phyloP scores from a whole-genome alignment of 495 filamentous ascomycete species.

The Annulohypoxylon bovei region DNA sequence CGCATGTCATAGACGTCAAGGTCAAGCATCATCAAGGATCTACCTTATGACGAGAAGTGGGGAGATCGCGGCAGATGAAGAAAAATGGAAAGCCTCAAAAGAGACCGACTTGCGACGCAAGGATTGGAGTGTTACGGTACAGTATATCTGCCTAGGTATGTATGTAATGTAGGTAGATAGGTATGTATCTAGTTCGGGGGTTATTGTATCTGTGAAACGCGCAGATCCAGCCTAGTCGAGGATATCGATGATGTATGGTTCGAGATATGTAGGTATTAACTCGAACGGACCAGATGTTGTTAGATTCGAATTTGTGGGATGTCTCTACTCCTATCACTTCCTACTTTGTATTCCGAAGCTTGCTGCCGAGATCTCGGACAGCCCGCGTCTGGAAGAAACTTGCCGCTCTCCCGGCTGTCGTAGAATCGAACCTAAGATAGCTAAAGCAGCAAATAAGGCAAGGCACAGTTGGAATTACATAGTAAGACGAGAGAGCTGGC shows the following conservation, averaged over 20 bases:
- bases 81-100: slow-evolving; percentile 30
- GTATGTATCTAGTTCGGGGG: slow-evolving; percentile 5
- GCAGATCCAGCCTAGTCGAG: slow-evolving; percentile 26
- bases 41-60: slow-evolving; percentile 31
- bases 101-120: slow-evolving; percentile 28
- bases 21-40: slow-evolving; percentile 27
- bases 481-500: slow-evolving; percentile 29
- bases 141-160: slow-evolving; percentile 2
- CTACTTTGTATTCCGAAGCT: not conserved
- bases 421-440: slow-evolving; percentile 21
- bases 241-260: slow-evolving; percentile 24
- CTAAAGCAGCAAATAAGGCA: slow-evolving; percentile 26
- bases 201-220: slow-evolving; percentile 38
- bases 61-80: slow-evolving; percentile 45
- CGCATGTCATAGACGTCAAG: slow-evolving; percentile 23
- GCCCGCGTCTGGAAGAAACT: slow-evolving; percentile 25
- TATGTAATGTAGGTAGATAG: not conserved
- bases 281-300: slow-evolving; percentile 13
- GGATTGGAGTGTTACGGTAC: slow-evolving; percentile 31
- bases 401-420: slow-evolving; percentile 34
- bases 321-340: not conserved
- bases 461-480: slow-evolving; percentile 21
- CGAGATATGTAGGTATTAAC: slow-evolving; percentile 19
- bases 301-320: not conserved
- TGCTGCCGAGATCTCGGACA: slow-evolving; percentile 9